These are phyloP conservation scores for Neurospora sp. DNA, from an alignment of 495 filamentous ascomycete genomes.

Conservation along the genomic window DNA sequence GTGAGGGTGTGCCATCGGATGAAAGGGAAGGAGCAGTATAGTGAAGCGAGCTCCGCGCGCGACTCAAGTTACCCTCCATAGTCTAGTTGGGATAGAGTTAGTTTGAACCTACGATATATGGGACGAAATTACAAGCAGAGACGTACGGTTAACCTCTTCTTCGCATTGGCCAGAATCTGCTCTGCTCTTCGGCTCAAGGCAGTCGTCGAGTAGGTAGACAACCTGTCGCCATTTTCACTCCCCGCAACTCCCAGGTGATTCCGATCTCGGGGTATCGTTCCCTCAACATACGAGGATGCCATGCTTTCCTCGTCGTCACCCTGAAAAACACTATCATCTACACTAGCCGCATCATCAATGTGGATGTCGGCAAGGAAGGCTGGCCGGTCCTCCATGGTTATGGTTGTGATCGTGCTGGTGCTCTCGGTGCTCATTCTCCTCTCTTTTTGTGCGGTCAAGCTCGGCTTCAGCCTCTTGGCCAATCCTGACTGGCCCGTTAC, in stretches of 20 bases:
- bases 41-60: conserved; percentile 65
- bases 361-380: conserved; percentile 44
- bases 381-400: conserved; percentile 35
- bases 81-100: conserved; percentile 41
- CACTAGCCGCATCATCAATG: conserved; percentile 46
- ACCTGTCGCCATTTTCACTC: conserved; percentile 20
- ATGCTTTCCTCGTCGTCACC: conserved; percentile 51
- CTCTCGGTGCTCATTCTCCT: conserved; percentile 35
- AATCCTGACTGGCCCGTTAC: conserved; percentile 13
- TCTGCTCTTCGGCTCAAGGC: conserved; percentile 76
- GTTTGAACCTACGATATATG: background rate
- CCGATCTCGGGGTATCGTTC: conserved; percentile 17
- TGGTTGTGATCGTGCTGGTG: conserved; percentile 41
- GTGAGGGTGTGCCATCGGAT: conserved; percentile 38
- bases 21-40: conserved; percentile 49
- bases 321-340: conserved; percentile 48
- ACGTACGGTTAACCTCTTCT: conserved; percentile 75
- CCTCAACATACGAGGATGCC: conserved; percentile 39
- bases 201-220: conserved; percentile 49
- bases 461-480: conserved; percentile 33
- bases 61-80: conserved; percentile 81
- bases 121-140: background rate
- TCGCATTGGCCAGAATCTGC: conserved; percentile 82
- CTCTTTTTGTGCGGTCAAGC: conserved; percentile 18
- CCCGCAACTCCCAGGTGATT: conserved; percentile 14